Percentiles rank a stretch among this genome's conserved stretches.
These are phyloP conservation scores for Bryum argenteum DNA, from an alignment of 225 moss, liverwort and hornwort genomes.

Conservation along the genomic window DNA sequence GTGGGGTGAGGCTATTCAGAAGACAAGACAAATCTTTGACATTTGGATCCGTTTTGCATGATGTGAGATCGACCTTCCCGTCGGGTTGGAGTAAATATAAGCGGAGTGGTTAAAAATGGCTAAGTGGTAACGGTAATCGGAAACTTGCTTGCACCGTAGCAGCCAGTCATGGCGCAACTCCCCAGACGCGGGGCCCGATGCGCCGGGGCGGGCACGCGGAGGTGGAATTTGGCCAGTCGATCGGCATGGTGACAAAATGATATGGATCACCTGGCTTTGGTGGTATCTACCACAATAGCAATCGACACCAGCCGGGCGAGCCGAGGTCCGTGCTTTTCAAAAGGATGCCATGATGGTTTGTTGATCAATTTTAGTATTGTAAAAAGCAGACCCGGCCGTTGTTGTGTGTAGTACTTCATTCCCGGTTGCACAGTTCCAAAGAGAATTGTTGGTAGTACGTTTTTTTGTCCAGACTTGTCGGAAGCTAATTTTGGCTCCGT, in stretches of 20 bases:
- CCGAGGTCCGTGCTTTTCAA: conserved; percentile 11
- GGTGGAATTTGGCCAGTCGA: conserved; percentile 25
- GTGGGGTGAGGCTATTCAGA: neutral
- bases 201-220: conserved; percentile 18
- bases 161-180: conserved; percentile 41
- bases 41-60: conserved; percentile 17
- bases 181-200: conserved; percentile 21
- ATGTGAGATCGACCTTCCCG: neutral
- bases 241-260: conserved; percentile 6
- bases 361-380: neutral
- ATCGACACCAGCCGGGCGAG: neutral
- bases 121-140: conserved; percentile 31
- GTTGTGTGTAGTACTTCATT: conserved; percentile 23
- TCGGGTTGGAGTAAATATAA: neutral
- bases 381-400: neutral
- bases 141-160: conserved; percentile 20
- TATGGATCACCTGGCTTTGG: conserved; percentile 35
- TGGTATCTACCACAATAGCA: conserved; percentile 25
- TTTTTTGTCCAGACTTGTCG: conserved; percentile 17
- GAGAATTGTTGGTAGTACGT: conserved; percentile 4
- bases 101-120: conserved; percentile 2
- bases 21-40: conserved; percentile 19
- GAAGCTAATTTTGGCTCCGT: neutral
- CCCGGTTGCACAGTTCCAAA: conserved; percentile 18
- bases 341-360: neutral